Base-by-base conservation (phyloP, 371 early-diverging fungal genomes). In the Mucor plumbeus region DNA sequence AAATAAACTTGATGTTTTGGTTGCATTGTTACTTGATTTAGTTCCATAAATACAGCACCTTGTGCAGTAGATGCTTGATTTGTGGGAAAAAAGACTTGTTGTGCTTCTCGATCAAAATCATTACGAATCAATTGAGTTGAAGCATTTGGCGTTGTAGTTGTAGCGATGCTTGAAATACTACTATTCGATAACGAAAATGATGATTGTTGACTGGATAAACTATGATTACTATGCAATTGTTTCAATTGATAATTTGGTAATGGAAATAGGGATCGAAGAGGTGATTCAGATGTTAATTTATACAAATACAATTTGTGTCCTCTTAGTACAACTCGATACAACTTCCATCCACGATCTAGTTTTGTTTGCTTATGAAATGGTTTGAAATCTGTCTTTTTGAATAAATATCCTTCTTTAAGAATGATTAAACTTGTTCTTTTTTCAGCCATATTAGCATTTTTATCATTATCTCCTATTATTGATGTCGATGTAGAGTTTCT, bases 221-320 rank as follows among this genome's bases (percentile, higher is more conserved):
- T 54, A 62, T 58, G 54, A 64, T 65, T 57, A 7, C 41, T 35
- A 8, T 53, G 31, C 14, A 48, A 21, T 13, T 64, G 64, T 59
- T 64, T 73, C 63, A 31, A 60, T 33, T 48, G 68, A 39, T 36
- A 71, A 59, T 11, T 76, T 3, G 50, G 50, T 72, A 35, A 64
- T 70, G 86, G 88, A 63, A 71, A 84, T 67, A 77, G 80, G 58
- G 86, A 88, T 63, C 75, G 83, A 7, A 76, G 57, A 19, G 73
- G 78, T 61, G 87, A 77, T 73, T 87, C 85, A 1, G 90, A 77
- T 9, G 87, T 83, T n/a, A 90, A 82, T 68, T 91, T 91, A 74
- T 91, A 94, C 57, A 92, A 88, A 65, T 90, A 92, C 4, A 94
- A 73, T 70, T 94, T 94, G 61, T 92, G 91, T n/a, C 93, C 93